Conservation (phyloP, 75 land plant genomes). For the Larix kaempferi region DNA sequence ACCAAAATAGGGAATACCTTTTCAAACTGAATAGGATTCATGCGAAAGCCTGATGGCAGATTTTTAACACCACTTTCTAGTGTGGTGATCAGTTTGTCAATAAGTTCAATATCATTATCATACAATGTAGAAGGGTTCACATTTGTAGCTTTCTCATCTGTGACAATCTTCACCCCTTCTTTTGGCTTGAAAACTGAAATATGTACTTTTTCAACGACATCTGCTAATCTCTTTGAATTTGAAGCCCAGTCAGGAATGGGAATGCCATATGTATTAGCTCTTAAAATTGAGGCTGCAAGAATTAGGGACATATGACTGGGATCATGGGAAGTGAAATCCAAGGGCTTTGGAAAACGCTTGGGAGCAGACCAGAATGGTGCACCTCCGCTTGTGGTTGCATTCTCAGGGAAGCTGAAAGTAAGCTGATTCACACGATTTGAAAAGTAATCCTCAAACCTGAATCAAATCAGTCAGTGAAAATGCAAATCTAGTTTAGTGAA, state of each 20-base stretch:
- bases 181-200: conserved; percentile 72
- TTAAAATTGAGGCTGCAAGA: conserved; percentile 55
- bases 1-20: conserved; percentile 40
- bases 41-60: conserved; percentile 47
- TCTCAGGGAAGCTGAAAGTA: conserved; percentile 81
- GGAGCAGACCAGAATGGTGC: conserved; percentile 69
- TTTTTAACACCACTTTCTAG: conserved; percentile 47
- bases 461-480: neutral
- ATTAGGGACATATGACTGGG: conserved; percentile 38
- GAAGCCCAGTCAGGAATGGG: conserved; percentile 67
- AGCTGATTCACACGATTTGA: conserved; percentile 83
- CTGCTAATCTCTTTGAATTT: conserved; percentile 37
- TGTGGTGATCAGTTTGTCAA: conserved; percentile 41
- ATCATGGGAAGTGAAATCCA: conserved; percentile 58
- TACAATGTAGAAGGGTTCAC: conserved; percentile 29
- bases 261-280: conserved; percentile 78
- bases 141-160: conserved; percentile 75
- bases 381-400: conserved; percentile 68
- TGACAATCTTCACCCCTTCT: conserved; percentile 70
- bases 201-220: conserved; percentile 53
- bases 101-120: conserved; percentile 63
- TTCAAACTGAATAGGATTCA: conserved; percentile 69
- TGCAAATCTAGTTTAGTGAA: neutral
- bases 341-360: conserved; percentile 68
- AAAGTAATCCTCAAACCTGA: conserved; percentile 91